These are phyloP conservation scores for Alternaria arborescens DNA, from an alignment of 2,329 filamentous ascomycete species.

Conservation along the genomic window DNA sequence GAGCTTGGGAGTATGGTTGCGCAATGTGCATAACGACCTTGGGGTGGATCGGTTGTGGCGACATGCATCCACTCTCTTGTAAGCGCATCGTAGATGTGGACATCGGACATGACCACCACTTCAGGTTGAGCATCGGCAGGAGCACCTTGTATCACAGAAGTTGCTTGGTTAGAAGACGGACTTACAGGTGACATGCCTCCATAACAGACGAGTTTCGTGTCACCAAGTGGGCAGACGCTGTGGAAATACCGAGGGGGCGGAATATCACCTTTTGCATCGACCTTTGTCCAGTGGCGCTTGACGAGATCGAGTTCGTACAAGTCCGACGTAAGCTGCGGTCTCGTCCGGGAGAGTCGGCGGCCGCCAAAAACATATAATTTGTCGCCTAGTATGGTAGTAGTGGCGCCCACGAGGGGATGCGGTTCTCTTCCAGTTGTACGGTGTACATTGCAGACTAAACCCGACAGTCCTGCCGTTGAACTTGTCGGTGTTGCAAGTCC, in stretches of 20 bases:
- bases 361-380: constrained; percentile 98
- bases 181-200: constrained; percentile 92
- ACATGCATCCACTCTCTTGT: constrained; percentile 87
- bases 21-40: constrained; percentile 96
- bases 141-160: constrained; percentile 47
- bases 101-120: constrained; percentile 96
- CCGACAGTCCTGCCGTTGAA: constrained; percentile 68
- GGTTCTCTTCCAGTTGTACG: constrained; percentile 92
- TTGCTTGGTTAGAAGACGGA: constrained; percentile 50
- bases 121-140: constrained; percentile 76
- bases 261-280: constrained; percentile 83
- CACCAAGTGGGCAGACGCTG: constrained; percentile 90
- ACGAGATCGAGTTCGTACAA: constrained; percentile 94
- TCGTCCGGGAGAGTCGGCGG: constrained; percentile 81
- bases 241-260: constrained; percentile 96
- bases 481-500: constrained; percentile 50
- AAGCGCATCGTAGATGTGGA: constrained; percentile 90
- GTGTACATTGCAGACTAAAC: constrained; percentile 73
- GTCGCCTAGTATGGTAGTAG: constrained; percentile 92
- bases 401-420: constrained; percentile 89
- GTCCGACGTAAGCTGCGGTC: constrained; percentile 86
- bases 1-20: constrained; percentile 90
- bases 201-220: constrained; percentile 97
- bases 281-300: constrained; percentile 88
- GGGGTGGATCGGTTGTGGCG: constrained; percentile 79